phyloP scores from a whole-genome alignment of 2,329 filamentous ascomycete species.

The Meredithiella fracta region DNA sequence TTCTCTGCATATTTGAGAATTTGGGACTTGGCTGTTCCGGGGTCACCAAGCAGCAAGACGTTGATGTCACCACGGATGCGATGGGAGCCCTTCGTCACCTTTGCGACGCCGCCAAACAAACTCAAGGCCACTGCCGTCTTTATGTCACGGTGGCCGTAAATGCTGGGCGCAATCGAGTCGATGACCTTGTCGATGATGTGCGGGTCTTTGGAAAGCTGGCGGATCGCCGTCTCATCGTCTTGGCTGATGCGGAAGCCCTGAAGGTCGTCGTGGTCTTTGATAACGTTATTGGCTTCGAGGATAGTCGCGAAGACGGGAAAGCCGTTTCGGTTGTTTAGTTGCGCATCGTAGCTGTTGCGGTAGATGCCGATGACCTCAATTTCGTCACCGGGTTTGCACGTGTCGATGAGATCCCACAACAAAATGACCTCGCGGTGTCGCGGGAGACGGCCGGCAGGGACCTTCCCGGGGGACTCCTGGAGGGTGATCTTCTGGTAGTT shows the following conservation, averaged over 20 bases:
- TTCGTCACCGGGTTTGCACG: slow-evolving; percentile 91
- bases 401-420: slow-evolving; percentile 92
- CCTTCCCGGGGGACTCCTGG: slow-evolving; percentile 91
- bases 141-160: slow-evolving; percentile 92
- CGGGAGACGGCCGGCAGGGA: slow-evolving; percentile 85
- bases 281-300: slow-evolving; percentile 88
- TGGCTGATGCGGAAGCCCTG: slow-evolving; percentile 92
- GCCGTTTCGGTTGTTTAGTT: slow-evolving; percentile 95
- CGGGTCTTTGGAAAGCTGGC: slow-evolving; percentile 71
- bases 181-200: slow-evolving; percentile 87
- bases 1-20: slow-evolving; percentile 96
- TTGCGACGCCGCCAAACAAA: slow-evolving; percentile 86
- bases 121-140: slow-evolving; percentile 93
- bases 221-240: slow-evolving; percentile 83
- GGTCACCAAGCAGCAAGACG: slow-evolving; percentile 85
- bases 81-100: slow-evolving; percentile 75
- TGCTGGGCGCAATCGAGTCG: slow-evolving; percentile 85
- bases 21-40: slow-evolving; percentile 95
- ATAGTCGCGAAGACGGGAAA: slow-evolving; percentile 98
- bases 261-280: slow-evolving; percentile 94
- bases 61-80: slow-evolving; percentile 96
- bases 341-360: slow-evolving; percentile 94
- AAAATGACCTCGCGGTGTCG: slow-evolving; percentile 88
- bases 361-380: slow-evolving; percentile 95
- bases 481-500: slow-evolving; percentile 98